Base-by-base conservation (phyloP, 495 filamentous ascomycete species). In the Talaromyces thailandensis region DNA sequence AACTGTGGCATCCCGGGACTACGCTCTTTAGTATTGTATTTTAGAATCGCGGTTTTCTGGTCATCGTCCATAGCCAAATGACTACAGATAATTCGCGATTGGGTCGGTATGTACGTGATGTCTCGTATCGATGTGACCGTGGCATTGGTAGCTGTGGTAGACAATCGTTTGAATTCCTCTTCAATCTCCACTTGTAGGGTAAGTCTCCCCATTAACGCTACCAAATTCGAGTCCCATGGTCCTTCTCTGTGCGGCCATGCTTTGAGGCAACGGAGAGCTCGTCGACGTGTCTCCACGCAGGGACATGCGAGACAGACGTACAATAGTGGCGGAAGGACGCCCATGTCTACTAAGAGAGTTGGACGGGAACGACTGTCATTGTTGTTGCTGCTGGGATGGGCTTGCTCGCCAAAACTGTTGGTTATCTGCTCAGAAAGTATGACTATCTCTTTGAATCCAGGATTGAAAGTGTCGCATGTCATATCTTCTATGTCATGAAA, bases 221-320 rank as follows among this genome's bases (percentile, higher is more conserved):
- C 12, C 25, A 67, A 29, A 1, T 61, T 66, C 4, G 68, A 69
- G 55, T 69, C 69, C 78, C 79, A 85, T 1, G 78, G 69, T 0
- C 79, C 82, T 64, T 85, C 83, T 52, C 76, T 71, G 66, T 83
- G 79, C 1, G 69, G 62, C 18, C 66, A 64, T 0, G 28, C 28
- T 23, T 63, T 56, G 4, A 85, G 68, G 4, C 79, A 59, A 16
- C 57, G 18, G 3, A 83, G 60, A 0, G 80, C 81, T 11, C 72
- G 66, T 8, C 62, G 62, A 45, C 81, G 69, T 6, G 81, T 67
- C 1, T 51, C 52, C 12, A 62, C 66, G 26, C 74, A 70, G n/a
- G 75, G 79, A 62, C 82, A 85, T 57, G 79, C 78, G 51, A 77
- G 62, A 5, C 77, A 76, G 1, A 74, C 68, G 64, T 70, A 77